Evolutionary conservation across 1,284 basidiomycete species (phyloP).

Genomic region (Ustilago sp.): DNA sequence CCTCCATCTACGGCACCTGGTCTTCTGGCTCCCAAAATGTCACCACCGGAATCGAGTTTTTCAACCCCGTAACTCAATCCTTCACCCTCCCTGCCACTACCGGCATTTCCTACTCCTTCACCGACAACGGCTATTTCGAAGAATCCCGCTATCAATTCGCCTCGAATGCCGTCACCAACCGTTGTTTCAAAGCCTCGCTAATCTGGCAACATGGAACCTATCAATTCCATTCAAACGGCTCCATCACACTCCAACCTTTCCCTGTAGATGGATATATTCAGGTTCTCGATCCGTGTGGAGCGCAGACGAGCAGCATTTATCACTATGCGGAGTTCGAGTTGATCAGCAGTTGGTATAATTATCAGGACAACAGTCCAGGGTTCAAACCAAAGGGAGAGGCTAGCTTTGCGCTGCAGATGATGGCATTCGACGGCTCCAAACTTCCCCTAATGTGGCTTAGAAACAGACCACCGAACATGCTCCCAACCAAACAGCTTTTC

Average conservation of each 20-base stretch:
- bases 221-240: conserved; percentile 57
- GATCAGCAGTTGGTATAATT: conserved; percentile 59
- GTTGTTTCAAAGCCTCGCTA: conserved; percentile 64
- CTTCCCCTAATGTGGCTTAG: conserved; percentile 56
- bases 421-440: conserved; percentile 49
- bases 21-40: conserved; percentile 62
- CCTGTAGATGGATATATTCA: conserved; percentile 62
- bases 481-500: conserved; percentile 63
- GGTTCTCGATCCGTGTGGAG: conserved; percentile 60
- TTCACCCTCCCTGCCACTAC: conserved; percentile 60
- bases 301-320: conserved; percentile 49
- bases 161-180: conserved; percentile 55
- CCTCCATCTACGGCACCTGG: conserved; percentile 61
- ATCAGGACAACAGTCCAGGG: conserved; percentile 51
- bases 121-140: conserved; percentile 65
- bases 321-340: conserved; percentile 59
- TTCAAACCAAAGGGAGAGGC: conserved; percentile 39
- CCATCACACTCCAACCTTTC: conserved; percentile 56
- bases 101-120: conserved; percentile 66
- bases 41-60: conserved; percentile 64
- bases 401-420: conserved; percentile 56
- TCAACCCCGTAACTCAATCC: conserved; percentile 63
- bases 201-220: conserved; percentile 69
- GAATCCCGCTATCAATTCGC: conserved; percentile 56
- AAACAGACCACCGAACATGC: conserved; percentile 63